These are phyloP conservation scores for Alisma plantagoaquatica DNA, from an alignment of 106 monocot genomes.

Conservation along the genomic window DNA sequence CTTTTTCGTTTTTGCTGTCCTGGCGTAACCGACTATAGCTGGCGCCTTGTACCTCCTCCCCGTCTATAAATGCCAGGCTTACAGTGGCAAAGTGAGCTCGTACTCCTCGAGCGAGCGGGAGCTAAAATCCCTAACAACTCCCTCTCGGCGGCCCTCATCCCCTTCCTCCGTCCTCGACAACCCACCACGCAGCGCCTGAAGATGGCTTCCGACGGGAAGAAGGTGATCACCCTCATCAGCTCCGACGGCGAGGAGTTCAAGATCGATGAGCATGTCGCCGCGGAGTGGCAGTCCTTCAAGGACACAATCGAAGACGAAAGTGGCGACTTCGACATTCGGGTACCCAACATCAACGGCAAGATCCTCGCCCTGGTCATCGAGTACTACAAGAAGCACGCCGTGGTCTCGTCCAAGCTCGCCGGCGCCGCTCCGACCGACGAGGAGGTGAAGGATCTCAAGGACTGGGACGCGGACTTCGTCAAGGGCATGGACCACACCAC, in stretches of 20 bases:
- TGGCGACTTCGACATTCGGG: not conserved
- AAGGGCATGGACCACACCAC: not conserved
- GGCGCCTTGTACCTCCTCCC: too few relatives aligned
- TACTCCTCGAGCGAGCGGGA: too few relatives aligned
- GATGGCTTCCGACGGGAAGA: too few relatives aligned
- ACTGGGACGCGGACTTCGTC: not conserved
- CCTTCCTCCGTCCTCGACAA: too few relatives aligned
- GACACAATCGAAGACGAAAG: not conserved
- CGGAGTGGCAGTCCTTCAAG: not conserved
- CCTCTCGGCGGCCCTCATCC: too few relatives aligned
- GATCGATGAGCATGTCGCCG: not conserved
- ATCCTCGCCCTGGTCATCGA: not conserved
- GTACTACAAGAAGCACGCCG: slow-evolving; percentile 3
- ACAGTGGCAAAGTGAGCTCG: too few relatives aligned
- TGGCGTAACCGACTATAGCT: too few relatives aligned
- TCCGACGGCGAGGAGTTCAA: not conserved
- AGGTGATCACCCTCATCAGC: not conserved
- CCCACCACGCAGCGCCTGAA: too few relatives aligned
- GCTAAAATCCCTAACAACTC: too few relatives aligned
- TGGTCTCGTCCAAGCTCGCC: too few relatives aligned
- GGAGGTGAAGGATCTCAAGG: not conserved
- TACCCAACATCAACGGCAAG: not conserved
- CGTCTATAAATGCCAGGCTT: too few relatives aligned
- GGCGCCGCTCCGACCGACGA: not conserved
- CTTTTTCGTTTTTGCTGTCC: too few relatives aligned